phyloP scores from a whole-genome alignment of 140 eudicot genomes.

The Oenanthe javanica region DNA sequence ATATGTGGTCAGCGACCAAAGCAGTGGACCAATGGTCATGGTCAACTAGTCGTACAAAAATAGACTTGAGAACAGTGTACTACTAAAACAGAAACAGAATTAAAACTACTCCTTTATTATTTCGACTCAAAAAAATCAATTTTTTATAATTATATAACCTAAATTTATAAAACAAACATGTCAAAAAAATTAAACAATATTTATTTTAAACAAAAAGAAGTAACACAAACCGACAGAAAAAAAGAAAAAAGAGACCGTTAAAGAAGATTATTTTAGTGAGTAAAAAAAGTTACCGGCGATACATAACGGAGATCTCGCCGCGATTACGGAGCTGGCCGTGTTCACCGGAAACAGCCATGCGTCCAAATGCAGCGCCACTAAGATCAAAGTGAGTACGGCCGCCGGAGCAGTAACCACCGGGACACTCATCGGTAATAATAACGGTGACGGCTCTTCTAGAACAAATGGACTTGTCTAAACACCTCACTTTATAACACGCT shows the following conservation, averaged over 20 bases:
- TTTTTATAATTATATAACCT: too few relatives aligned
- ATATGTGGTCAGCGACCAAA: not conserved
- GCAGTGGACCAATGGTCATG: not conserved
- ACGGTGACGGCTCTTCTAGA: conserved; percentile 89
- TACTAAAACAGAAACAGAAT: not conserved
- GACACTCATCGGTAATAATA: conserved; percentile 86
- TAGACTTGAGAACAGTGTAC: not conserved
- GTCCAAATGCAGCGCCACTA: conserved; percentile 95
- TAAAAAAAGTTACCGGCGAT: conserved; percentile 49
- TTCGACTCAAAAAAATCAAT: too few relatives aligned
- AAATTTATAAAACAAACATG: too few relatives aligned
- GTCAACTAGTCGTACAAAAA: not conserved
- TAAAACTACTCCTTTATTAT: not conserved
- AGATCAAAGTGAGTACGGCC: conserved; percentile 86
- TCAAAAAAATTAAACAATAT: too few relatives aligned
- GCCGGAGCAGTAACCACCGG: conserved; percentile 47
- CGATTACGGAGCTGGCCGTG: conserved; percentile 67
- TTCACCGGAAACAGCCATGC: conserved; percentile 80
- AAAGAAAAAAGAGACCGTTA: conserved; percentile 16
- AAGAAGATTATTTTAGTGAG: not conserved
- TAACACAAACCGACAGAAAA: conserved; percentile 23
- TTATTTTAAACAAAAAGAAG: not conserved
- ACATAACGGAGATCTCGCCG: conserved; percentile 59
- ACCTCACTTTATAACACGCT: conserved; percentile 88
- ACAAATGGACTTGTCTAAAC: conserved; percentile 75